Percentiles rank a stretch among this genome's conserved stretches.
Evolutionary conservation across 139 green algal species (phyloP).

Genomic region (Chlorella vulgaris): DNA sequence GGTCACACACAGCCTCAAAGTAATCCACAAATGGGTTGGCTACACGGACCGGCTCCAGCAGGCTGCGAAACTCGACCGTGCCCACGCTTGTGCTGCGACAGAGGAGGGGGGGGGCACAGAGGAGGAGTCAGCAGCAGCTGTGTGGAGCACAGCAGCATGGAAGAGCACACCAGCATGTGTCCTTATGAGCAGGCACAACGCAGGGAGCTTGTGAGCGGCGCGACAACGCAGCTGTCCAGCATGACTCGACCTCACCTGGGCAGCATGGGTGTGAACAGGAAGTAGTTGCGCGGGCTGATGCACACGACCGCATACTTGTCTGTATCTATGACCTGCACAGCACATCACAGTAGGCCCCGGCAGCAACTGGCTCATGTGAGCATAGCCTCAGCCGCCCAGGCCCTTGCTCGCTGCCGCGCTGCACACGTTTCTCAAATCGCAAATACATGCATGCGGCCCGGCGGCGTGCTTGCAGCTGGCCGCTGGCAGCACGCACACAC

Average conservation of each 20-base stretch:
- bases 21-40: constrained; percentile 70
- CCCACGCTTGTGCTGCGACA: constrained; percentile 63
- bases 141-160: neutral
- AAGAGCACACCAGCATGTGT: too few species aligned
- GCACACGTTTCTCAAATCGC: too few species aligned
- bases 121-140: neutral
- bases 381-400: too few species aligned
- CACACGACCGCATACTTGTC: constrained; percentile 72
- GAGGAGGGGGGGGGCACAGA: neutral
- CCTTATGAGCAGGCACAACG: too few species aligned
- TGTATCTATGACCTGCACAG: constrained; percentile 64
- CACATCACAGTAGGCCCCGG: too few species aligned
- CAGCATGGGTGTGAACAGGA: constrained; percentile 85
- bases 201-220: too few species aligned
- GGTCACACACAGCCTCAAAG: constrained; percentile 56
- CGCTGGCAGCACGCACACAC: neutral
- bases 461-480: too few species aligned
- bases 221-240: too few species aligned
- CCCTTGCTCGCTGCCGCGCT: too few species aligned
- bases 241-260: constrained; percentile 35
- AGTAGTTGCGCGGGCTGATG: constrained; percentile 71
- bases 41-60: constrained; percentile 73
- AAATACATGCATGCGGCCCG: neutral
- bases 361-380: too few species aligned
- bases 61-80: constrained; percentile 63